These are phyloP conservation scores for Bacterosira constricta DNA, from an alignment of 108 stramenopile species.

Conservation along the genomic window DNA sequence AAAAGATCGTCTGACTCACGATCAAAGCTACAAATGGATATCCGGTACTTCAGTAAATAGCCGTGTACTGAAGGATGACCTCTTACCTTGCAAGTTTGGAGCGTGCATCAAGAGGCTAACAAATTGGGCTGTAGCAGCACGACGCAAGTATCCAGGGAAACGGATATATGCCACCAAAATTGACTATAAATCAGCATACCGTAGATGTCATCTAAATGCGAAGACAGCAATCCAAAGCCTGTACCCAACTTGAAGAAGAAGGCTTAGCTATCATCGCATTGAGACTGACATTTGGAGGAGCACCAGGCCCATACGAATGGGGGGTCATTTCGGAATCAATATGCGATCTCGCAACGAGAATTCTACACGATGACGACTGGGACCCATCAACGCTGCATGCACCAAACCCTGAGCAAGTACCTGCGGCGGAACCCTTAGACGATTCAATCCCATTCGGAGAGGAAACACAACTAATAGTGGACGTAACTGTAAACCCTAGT, in stretches of 20 bases:
- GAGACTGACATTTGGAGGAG: constrained; percentile 15
- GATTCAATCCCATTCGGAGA: neutral
- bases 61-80: neutral
- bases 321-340: constrained; percentile 10
- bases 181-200: constrained; percentile 16
- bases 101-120: neutral
- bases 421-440: neutral
- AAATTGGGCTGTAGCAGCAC: neutral
- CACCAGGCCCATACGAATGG: constrained; percentile 23
- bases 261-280: neutral
- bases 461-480: constrained; percentile 4
- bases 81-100: neutral
- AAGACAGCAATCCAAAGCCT: constrained; percentile 3
- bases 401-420: constrained; percentile 6
- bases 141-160: neutral
- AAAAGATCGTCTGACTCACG: neutral
- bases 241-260: neutral
- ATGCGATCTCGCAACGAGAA: constrained; percentile 6
- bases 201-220: neutral
- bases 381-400: neutral
- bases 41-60: neutral
- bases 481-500: too few relatives aligned
- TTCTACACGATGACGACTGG: constrained; percentile 7
- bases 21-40: neutral
- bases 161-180: neutral